Evolutionary conservation across 2,329 filamentous ascomycete genomes (phyloP).

Genomic region (Sphaerostilbella broomeana): DNA sequence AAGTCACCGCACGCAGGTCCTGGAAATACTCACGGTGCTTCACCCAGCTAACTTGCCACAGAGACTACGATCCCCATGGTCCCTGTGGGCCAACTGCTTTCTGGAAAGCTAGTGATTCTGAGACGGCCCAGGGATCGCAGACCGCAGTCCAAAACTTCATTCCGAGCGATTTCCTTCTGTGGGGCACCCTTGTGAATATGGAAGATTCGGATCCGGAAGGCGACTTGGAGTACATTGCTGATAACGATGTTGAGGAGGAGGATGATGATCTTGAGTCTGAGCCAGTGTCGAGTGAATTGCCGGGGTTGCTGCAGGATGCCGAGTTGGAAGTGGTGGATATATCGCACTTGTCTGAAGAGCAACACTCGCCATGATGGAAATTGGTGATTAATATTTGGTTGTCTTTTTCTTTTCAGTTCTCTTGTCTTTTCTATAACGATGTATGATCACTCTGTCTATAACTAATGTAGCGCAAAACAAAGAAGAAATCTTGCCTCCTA

Average conservation of each 20-base stretch:
- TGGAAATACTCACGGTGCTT: background rate
- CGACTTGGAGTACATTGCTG: slow-evolving; percentile 22
- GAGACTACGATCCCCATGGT: slow-evolving; percentile 60
- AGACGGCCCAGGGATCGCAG: slow-evolving; percentile 11
- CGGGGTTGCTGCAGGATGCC: slow-evolving; percentile 20
- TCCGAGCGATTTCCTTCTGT: slow-evolving; percentile 25
- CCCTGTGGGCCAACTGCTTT: slow-evolving; percentile 70
- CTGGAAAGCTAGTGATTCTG: slow-evolving; percentile 62
- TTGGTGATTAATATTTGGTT: too few relatives aligned
- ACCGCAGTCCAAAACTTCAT: slow-evolving; percentile 26
- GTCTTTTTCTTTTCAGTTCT: background rate
- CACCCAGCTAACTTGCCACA: slow-evolving; percentile 20
- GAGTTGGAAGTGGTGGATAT: slow-evolving; percentile 17
- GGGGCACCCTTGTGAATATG: slow-evolving; percentile 20
- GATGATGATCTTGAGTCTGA: slow-evolving; percentile 23
- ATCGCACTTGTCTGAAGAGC: too few relatives aligned
- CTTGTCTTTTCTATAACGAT: too few relatives aligned
- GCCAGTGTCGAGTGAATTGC: slow-evolving; percentile 20
- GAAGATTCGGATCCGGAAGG: slow-evolving; percentile 20
- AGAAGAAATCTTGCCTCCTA: too few relatives aligned
- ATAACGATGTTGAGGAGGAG: slow-evolving; percentile 26
- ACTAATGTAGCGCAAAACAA: too few relatives aligned
- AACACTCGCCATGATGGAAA: too few relatives aligned
- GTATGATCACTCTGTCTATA: too few relatives aligned
- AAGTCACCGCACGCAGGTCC: slow-evolving; percentile 17